A percentile compares a stretch with the other conserved stretches of the same genome.
Evolutionary conservation across 2,329 filamentous ascomycete genomes (phyloP).

Genomic region (Magnaporthales sp.): DNA sequence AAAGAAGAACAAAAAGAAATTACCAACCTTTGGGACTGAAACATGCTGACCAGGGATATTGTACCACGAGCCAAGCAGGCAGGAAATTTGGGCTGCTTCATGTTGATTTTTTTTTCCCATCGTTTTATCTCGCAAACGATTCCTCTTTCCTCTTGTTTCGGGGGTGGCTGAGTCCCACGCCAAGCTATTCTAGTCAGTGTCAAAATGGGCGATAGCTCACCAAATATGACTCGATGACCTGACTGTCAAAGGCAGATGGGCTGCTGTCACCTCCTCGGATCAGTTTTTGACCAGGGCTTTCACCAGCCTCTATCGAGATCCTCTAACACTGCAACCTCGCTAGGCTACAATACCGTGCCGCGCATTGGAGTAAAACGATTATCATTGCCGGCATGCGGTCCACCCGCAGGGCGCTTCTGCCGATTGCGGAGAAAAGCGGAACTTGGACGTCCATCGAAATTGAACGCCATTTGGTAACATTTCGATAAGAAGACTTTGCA

Average conservation of each 20-base stretch:
- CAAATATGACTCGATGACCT: background rate
- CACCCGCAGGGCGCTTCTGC: background rate
- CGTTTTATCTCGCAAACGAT: background rate
- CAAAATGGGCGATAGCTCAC: background rate
- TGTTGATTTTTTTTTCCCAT: background rate
- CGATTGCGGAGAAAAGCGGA: background rate
- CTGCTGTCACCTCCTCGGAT: background rate
- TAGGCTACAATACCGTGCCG: background rate
- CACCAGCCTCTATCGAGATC: background rate
- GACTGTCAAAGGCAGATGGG: background rate
- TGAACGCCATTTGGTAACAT: too few species aligned
- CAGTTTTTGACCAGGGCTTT: background rate
- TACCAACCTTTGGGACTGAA: background rate
- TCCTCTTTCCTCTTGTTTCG: background rate
- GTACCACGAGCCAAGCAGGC: background rate
- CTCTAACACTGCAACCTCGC: background rate
- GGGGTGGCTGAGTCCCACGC: background rate
- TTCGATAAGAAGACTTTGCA: background rate
- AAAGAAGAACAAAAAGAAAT: background rate
- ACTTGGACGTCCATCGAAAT: background rate
- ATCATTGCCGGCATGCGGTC: background rate
- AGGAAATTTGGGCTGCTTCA: background rate
- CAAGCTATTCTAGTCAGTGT: background rate
- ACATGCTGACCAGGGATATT: background rate
- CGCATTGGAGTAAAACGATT: background rate